Conservation (phyloP, 768 basidiomycete species). For the Trametes cingulata region DNA sequence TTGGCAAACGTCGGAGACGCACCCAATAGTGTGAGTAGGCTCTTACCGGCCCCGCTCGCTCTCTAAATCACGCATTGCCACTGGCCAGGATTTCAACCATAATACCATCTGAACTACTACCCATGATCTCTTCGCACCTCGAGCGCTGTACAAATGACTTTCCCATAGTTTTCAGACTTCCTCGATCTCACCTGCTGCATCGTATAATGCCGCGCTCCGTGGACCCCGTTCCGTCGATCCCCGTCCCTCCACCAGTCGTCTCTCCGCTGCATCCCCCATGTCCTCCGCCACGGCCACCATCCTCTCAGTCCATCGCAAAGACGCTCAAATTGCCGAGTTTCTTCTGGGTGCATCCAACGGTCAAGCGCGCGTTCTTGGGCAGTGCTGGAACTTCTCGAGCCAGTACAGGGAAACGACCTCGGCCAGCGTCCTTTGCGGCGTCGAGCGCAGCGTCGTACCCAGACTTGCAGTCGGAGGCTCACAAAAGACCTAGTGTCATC, state of each 20-base stretch:
- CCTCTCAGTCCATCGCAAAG: slow-evolving; percentile 4
- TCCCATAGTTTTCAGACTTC: slow-evolving; percentile 39
- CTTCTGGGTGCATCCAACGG: slow-evolving; percentile 19
- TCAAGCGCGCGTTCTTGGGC: slow-evolving; percentile 16
- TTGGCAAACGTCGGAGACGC: slow-evolving; percentile 74
- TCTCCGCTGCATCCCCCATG: not conserved
- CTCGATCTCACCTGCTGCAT: slow-evolving; percentile 35
- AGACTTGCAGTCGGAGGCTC: not conserved
- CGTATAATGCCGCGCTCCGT: slow-evolving; percentile 16
- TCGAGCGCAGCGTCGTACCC: not conserved
- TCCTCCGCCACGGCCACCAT: not conserved
- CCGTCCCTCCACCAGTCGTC: not conserved
- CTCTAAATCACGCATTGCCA: too few species aligned
- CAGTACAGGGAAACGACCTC: slow-evolving; percentile 6
- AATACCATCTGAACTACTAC: slow-evolving; percentile 51
- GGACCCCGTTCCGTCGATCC: not conserved
- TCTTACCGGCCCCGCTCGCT: too few species aligned
- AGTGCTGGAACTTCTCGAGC: not conserved
- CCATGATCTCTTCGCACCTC: slow-evolving; percentile 42
- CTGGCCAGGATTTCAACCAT: slow-evolving; percentile 54
- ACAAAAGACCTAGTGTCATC: not conserved
- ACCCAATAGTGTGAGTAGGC: slow-evolving; percentile 85
- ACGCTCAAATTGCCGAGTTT: slow-evolving; percentile 14
- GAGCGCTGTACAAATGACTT: slow-evolving; percentile 11
- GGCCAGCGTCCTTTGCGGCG: slow-evolving; percentile 8